Percentiles rank a stretch among this genome's conserved stretches.
These are phyloP conservation scores for Candida odintsovae DNA, from an alignment of 805 yeast species.

Conservation along the genomic window DNA sequence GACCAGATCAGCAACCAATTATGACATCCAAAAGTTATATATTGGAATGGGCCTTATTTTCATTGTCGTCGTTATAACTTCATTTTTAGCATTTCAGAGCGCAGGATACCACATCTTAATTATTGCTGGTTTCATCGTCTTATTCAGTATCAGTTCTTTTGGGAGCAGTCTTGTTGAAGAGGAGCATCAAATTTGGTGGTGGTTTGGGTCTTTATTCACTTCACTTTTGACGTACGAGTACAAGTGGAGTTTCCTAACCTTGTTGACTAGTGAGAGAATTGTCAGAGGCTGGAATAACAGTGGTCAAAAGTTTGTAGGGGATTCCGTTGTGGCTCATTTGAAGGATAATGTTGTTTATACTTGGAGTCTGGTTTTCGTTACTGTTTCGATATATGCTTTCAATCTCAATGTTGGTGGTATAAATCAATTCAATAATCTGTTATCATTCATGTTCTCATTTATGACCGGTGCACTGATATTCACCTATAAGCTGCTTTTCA, in stretches of 20 bases:
- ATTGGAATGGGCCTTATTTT: conserved; percentile 21
- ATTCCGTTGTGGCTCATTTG: conserved; percentile 43
- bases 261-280: conserved; percentile 40
- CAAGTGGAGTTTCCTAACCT: conserved; percentile 3
- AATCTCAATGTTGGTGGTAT: conserved; percentile 22
- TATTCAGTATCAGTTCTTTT: conserved; percentile 54
- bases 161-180: conserved; percentile 93
- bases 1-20: conserved; percentile 65
- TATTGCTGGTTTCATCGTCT: conserved; percentile 24
- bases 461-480: conserved; percentile 40
- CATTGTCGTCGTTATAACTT: conserved; percentile 8
- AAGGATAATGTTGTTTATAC: conserved; percentile 26
- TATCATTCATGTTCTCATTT: conserved; percentile 42
- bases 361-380: conserved; percentile 43
- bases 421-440: conserved; percentile 19
- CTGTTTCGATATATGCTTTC: conserved; percentile 29
- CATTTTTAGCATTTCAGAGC: conserved; percentile 1
- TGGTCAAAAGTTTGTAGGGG: conserved; percentile 72
- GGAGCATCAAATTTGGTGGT: conserved; percentile 97
- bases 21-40: conserved; percentile 48
- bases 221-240: conserved; percentile 8
- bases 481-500: conserved; percentile 50
- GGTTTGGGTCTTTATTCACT: conserved; percentile 33
- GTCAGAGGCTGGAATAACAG: conserved; percentile 83
- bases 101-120: conserved; percentile 4